Conservation (phyloP, 495 filamentous ascomycete genomes). For the Penicillium salamii region DNA sequence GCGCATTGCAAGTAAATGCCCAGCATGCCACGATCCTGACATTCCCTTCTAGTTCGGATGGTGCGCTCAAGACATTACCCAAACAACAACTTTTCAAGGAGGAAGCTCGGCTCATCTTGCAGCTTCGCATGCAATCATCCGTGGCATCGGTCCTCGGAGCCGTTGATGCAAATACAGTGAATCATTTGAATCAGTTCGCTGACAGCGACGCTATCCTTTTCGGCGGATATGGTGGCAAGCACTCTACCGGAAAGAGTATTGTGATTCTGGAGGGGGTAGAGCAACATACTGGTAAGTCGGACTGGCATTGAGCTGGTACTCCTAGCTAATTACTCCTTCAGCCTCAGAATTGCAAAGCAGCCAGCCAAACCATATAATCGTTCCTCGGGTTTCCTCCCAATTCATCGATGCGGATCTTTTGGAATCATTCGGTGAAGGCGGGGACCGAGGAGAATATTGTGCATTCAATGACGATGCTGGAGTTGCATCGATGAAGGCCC, state of each 20-base stretch:
- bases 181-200: slow-evolving; percentile 49
- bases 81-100: slow-evolving; percentile 33
- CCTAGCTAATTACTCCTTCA: slow-evolving; percentile 4
- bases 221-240: slow-evolving; percentile 14
- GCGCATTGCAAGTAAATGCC: slow-evolving; percentile 27
- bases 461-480: slow-evolving; percentile 9
- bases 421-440: slow-evolving; percentile 5
- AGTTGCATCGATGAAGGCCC: slow-evolving; percentile 1
- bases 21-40: slow-evolving; percentile 38
- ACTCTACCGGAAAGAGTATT: slow-evolving; percentile 28
- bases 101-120: slow-evolving; percentile 51
- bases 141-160: slow-evolving; percentile 46
- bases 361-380: slow-evolving; percentile 18
- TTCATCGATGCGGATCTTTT: slow-evolving; percentile 11
- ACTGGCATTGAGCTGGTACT: background rate
- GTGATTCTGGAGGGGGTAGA: slow-evolving; percentile 49
- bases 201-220: slow-evolving; percentile 41
- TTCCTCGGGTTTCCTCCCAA: slow-evolving; percentile 9
- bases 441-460: slow-evolving; percentile 19
- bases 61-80: background rate
- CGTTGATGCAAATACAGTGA: slow-evolving; percentile 41
- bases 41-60: slow-evolving; percentile 17
- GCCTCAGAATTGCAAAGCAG: slow-evolving; percentile 19
- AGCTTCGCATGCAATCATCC: slow-evolving; percentile 53
- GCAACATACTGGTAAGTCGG: slow-evolving; percentile 37